phyloP scores from a whole-genome alignment of 1,139 yeast species.

The Taiozyma sp. region DNA sequence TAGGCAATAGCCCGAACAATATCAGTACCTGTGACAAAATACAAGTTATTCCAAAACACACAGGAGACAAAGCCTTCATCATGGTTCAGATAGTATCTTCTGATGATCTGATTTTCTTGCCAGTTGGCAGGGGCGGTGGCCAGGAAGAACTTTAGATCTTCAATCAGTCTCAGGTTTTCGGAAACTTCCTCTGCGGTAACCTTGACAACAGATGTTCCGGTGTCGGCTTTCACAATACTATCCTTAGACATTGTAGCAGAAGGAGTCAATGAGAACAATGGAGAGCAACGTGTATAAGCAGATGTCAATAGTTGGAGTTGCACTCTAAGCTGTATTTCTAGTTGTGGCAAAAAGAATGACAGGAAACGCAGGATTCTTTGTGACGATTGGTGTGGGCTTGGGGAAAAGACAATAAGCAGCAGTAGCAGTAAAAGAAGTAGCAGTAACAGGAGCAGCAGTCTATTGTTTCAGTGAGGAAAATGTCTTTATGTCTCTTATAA shows the following conservation, averaged over 20 bases:
- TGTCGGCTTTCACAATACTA: neutral
- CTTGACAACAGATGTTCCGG: neutral
- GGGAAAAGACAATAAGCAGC: neutral
- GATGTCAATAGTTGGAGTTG: neutral
- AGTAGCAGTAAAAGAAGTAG: neutral
- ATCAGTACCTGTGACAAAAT: slow-evolving; percentile 93
- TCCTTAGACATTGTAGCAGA: neutral
- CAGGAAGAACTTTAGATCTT: slow-evolving; percentile 76
- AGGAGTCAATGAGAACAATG: neutral
- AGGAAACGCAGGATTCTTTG: neutral
- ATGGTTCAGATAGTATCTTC: slow-evolving; percentile 79
- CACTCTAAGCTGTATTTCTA: neutral
- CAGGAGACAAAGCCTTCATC: slow-evolving; percentile 92
- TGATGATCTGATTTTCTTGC: slow-evolving; percentile 84
- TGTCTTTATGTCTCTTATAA: neutral
- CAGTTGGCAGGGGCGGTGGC: slow-evolving; percentile 95
- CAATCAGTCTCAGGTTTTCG: slow-evolving; percentile 60
- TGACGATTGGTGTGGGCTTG: neutral
- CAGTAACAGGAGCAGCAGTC: neutral
- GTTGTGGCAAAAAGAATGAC: neutral
- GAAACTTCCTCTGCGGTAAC: slow-evolving; percentile 24
- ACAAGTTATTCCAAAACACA: slow-evolving; percentile 87
- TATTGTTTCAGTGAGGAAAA: neutral
- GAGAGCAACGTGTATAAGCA: neutral
- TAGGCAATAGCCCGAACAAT: slow-evolving; percentile 89